Evolutionary conservation across 805 yeast genomes (phyloP).

Genomic region (Candida taoyuanica): DNA sequence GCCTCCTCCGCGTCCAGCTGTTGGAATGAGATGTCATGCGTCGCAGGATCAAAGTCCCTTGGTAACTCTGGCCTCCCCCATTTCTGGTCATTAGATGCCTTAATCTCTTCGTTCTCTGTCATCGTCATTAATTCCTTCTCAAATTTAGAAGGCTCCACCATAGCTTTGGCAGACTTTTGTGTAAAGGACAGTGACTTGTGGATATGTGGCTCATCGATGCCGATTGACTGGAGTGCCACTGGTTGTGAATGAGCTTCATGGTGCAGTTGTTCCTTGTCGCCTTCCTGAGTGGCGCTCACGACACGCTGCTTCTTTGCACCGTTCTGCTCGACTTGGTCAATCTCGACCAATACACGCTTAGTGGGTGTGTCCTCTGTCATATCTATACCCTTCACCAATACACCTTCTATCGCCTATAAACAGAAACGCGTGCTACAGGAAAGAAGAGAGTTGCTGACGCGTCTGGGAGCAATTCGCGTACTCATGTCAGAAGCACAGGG

Average conservation of each 20-base stretch:
- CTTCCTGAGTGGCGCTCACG: slow-evolving; percentile 12
- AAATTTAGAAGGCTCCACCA: slow-evolving; percentile 41
- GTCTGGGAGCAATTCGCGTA: too few species aligned
- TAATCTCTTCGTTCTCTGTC: slow-evolving; percentile 32
- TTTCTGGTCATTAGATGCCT: slow-evolving; percentile 28
- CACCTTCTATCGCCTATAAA: too few species aligned
- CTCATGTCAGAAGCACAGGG: too few species aligned
- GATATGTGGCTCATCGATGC: slow-evolving; percentile 12
- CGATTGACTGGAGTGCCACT: slow-evolving; percentile 17
- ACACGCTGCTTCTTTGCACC: slow-evolving; percentile 17
- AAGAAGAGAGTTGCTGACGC: too few species aligned
- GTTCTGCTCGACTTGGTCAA: neutral
- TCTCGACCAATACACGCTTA: too few species aligned
- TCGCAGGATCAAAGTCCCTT: slow-evolving; percentile 40
- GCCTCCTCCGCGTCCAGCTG: slow-evolving; percentile 95
- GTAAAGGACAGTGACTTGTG: slow-evolving; percentile 30
- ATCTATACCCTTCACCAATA: too few species aligned
- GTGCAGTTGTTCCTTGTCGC: slow-evolving; percentile 20
- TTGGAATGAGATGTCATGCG: slow-evolving; percentile 66
- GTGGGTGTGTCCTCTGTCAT: too few species aligned
- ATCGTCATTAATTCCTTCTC: slow-evolving; percentile 48
- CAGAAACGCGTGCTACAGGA: too few species aligned
- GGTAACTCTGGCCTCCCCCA: slow-evolving; percentile 62
- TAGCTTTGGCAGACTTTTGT: slow-evolving; percentile 25
- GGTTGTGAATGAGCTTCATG: slow-evolving; percentile 27